Percentiles rank a stretch among this genome's conserved stretches.
Conservation (phyloP, 257 asterid species). For the Leptodermis oblonga region DNA sequence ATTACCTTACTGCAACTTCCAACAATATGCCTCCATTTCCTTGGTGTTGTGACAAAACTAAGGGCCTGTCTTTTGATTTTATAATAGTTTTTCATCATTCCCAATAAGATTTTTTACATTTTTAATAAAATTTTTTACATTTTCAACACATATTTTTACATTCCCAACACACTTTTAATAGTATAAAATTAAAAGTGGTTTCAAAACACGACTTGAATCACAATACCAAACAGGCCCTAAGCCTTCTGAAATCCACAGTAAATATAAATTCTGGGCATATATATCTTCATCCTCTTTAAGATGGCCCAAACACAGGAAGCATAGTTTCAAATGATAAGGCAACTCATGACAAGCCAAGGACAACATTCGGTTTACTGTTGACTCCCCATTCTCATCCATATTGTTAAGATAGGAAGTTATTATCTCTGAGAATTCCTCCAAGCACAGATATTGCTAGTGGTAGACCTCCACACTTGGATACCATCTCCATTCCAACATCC, state of each 20-base stretch:
- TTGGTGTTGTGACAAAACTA: neutral
- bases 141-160: too few relatives aligned
- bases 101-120: too few relatives aligned
- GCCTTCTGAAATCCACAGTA: neutral
- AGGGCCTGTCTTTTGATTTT: too few relatives aligned
- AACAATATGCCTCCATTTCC: neutral
- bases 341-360: neutral
- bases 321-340: neutral
- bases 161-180: too few relatives aligned
- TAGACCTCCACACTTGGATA: constrained; percentile 23
- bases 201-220: too few relatives aligned
- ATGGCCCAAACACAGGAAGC: neutral
- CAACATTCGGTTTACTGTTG: neutral
- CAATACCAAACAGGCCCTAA: too few relatives aligned
- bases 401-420: neutral
- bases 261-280: neutral
- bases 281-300: neutral
- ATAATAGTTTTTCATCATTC: too few relatives aligned
- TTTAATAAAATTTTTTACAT: too few relatives aligned
- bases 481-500: constrained; percentile 13
- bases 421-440: constrained; percentile 33
- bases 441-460: constrained; percentile 43
- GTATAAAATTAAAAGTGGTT: too few relatives aligned
- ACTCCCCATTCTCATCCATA: neutral
- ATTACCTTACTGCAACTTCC: neutral